phyloP scores from a whole-genome alignment of 2,329 filamentous ascomycete species.

The Keithomyces neogunnii region DNA sequence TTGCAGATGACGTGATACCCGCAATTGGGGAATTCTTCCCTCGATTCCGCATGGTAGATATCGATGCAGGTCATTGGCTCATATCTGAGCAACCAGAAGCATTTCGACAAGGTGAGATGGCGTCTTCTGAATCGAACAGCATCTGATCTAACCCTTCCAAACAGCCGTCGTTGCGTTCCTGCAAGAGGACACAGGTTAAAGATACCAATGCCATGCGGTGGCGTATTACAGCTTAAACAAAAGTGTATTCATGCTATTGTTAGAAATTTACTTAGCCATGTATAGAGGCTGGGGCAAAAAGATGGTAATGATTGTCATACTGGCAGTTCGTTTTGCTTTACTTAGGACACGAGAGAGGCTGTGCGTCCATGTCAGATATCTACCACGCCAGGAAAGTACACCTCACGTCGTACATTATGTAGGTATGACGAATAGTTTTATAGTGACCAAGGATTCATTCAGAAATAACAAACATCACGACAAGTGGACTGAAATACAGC shows the following conservation, averaged over 20 bases:
- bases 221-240: too few relatives aligned
- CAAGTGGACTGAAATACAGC: slow-evolving; percentile 1
- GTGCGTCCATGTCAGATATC: too few relatives aligned
- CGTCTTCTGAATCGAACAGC: not conserved
- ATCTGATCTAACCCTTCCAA: not conserved
- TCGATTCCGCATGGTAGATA: slow-evolving; percentile 60
- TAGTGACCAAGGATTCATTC: too few relatives aligned
- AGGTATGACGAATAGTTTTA: too few relatives aligned
- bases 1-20: slow-evolving; percentile 73
- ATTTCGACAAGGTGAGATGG: slow-evolving; percentile 57
- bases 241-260: too few relatives aligned
- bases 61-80: slow-evolving; percentile 80
- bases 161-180: slow-evolving; percentile 5
- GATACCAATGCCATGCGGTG: not conserved
- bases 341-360: too few relatives aligned
- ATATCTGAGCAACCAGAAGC: slow-evolving; percentile 80
- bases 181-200: not conserved
- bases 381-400: too few relatives aligned
- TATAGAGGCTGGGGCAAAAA: too few relatives aligned
- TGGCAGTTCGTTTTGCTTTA: too few relatives aligned
- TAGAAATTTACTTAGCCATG: too few relatives aligned
- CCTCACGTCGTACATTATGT: too few relatives aligned
- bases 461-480: not conserved
- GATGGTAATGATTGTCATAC: too few relatives aligned
- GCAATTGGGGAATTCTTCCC: slow-evolving; percentile 77